A percentile compares a stretch with the other conserved stretches of the same genome.
These are phyloP conservation scores for Amaranthus cruentus DNA, from an alignment of 148 eudicot genomes.

Conservation along the genomic window DNA sequence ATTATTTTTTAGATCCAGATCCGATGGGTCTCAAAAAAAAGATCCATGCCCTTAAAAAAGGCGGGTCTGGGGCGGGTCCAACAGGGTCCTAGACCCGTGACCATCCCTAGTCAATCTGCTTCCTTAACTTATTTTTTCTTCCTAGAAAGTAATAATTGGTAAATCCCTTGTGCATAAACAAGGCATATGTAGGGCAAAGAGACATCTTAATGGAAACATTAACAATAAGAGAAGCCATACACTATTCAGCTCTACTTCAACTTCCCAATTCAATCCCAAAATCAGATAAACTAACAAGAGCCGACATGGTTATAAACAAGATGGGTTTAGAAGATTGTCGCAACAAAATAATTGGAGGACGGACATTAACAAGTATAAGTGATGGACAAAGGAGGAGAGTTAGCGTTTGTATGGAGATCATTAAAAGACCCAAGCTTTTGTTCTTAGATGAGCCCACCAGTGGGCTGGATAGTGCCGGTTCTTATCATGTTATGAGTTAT, in stretches of 20 bases:
- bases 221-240: slow-evolving; percentile 55
- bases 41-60: no score
- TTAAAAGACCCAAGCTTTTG: slow-evolving; percentile 51
- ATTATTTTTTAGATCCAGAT: no score
- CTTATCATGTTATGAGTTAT: slow-evolving; percentile 52
- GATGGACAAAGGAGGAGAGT: slow-evolving; percentile 74
- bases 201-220: slow-evolving; percentile 46
- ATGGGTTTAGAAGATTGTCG: slow-evolving; percentile 55
- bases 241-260: slow-evolving; percentile 64
- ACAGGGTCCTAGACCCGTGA: no score
- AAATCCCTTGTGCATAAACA: not conserved
- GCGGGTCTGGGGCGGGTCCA: no score
- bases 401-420: slow-evolving; percentile 59
- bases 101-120: not conserved
- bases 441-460: slow-evolving; percentile 76
- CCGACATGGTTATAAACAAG: slow-evolving; percentile 43
- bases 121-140: not conserved
- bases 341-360: slow-evolving; percentile 60
- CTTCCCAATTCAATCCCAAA: slow-evolving; percentile 41
- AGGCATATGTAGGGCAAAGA: slow-evolving; percentile 80
- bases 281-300: slow-evolving; percentile 44
- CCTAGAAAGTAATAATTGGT: no score
- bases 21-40: no score
- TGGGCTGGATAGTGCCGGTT: slow-evolving; percentile 69
- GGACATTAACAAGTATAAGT: slow-evolving; percentile 46